Evolutionary conservation across 768 basidiomycete genomes (phyloP), one percentile per base, ranked within the genome.

Genomic region (Hypholoma sublateritium): DNA sequence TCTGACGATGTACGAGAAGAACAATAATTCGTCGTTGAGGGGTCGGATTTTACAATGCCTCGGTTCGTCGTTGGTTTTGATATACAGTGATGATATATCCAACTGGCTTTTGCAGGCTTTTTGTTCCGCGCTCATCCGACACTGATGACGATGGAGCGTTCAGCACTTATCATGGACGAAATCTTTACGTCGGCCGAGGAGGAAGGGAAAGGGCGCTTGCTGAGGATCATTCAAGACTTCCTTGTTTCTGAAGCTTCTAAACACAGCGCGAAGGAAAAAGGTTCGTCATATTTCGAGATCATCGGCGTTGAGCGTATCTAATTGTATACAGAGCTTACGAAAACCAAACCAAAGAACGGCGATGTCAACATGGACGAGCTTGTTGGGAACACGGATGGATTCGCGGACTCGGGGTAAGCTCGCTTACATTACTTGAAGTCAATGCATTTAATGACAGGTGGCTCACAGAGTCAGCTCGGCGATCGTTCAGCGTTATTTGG

Each of bases 361-460:
- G 77, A 83, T 21, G 85, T 98, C 50, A 85, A 95, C 64, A 95
- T 99, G 87, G 89, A 89, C 0, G 93, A 97, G 65, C 78, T 99
- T 8, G 90, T 98, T 3, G 97, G 97, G 0, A 95, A 96, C 64
- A 94, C 94, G 0, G 90, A 94, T 65, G 93, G 89, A 1, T 96
- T 98, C 69, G 94, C 96, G 0, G 97, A 98, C 64, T 98, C 96
- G 5, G 95, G 95, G 97, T 98, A 72, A 64, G 84, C 59, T 11
- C n/a, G 43, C 28, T 36, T 34, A 8, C 7, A 24, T 42, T n/a
- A 2, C 22, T 32, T 32, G 28, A 32, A 32, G 47, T 7, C 32
- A 5, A 32, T 48, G 17, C 13, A 14, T 9, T 32, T 22, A 48
- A 49, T 59, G 12, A 57, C 14, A 19, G 57, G 12, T 47, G 3